Evolutionary conservation across 164 flowering plant species (phyloP).

Genomic region (Annona squamosa): DNA sequence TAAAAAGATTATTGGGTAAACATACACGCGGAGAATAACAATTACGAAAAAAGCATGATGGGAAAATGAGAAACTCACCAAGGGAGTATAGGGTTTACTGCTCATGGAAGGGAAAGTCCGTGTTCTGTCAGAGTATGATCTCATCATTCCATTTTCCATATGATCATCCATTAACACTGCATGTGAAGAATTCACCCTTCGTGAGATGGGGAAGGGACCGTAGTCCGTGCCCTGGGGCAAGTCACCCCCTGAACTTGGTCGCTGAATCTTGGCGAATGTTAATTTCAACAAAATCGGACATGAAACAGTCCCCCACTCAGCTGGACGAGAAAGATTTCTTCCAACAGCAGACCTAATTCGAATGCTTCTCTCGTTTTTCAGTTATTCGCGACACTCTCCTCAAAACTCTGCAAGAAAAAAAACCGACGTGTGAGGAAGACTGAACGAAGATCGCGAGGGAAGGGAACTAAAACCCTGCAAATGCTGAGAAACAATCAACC

Average conservation of each 20-base stretch:
- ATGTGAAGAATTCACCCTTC: conserved; percentile 62
- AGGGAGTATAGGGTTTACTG: conserved; percentile 63
- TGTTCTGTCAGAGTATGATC: conserved; percentile 58
- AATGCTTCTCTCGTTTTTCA: too few relatives aligned
- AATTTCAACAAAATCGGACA: not conserved
- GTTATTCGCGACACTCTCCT: too few relatives aligned
- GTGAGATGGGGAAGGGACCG: conserved; percentile 46
- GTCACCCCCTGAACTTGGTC: conserved; percentile 82
- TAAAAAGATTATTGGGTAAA: not conserved
- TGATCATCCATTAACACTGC: conserved; percentile 65
- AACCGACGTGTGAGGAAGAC: too few relatives aligned
- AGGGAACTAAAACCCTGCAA: too few relatives aligned
- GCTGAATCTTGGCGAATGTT: conserved; percentile 60
- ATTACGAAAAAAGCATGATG: not conserved
- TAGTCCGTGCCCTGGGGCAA: conserved; percentile 71
- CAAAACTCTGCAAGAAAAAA: too few relatives aligned
- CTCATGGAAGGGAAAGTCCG: conserved; percentile 86
- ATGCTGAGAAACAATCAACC: too few relatives aligned
- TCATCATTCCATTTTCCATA: conserved; percentile 61
- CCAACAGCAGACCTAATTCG: too few relatives aligned
- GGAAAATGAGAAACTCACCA: conserved; percentile 33
- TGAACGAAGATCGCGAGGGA: too few relatives aligned
- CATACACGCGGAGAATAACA: not conserved
- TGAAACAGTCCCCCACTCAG: too few relatives aligned
- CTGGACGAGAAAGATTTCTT: too few relatives aligned